Evolutionary conservation across 768 basidiomycete genomes (phyloP), one percentile per base, ranked within the genome.

Genomic region (Tulasnella sp.): DNA sequence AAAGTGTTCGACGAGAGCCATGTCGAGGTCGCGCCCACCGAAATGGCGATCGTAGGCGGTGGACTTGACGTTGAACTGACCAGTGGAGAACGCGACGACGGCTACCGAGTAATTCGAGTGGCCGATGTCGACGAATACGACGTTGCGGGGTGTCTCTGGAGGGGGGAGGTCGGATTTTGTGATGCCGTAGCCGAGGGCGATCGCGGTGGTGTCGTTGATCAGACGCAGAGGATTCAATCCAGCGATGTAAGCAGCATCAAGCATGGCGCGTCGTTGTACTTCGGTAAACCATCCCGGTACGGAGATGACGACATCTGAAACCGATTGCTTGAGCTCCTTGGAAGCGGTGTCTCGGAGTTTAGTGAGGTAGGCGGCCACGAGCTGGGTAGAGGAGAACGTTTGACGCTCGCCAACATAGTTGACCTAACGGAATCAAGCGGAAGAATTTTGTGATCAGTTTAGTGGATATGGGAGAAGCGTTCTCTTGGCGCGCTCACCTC

Each of bases 231-330:
- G 86, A 85, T 95, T 98, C 79, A 99, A 89, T 78, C 92, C 91
- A 77, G 94, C 95, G 82, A 99, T 94, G 79, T 89, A 82, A 61
- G 95, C 95, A 40, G 98, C 95, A 81, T 96, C 95, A 78, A 95
- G 88, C 80, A 97, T 83, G 0, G 96, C 95, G 44, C 96, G 90
- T 76, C 97, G 90, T 84, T 99, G 98, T 74, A 91, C 85, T 82
- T 99, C 97, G 80, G 96, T 94, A 88, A 90, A 99, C 95, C 95
- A 98, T 76, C 94, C 95, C 13, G 98, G 98, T 61, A 99, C 92
- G 78, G 98, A 91, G 85, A 99, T 93, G 81, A 98, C 96, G 81
- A 98, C 90, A 84, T 99, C 96, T 51, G 91, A 91, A 74, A 98
- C 92, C 81, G 88, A 87, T 35, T 88, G 89, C 85, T 95, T 97